Percentiles rank a stretch among this genome's conserved stretches.
phyloP scores from a whole-genome alignment of 2,329 filamentous ascomycete genomes.

The Plectosphaerella plurivora region DNA sequence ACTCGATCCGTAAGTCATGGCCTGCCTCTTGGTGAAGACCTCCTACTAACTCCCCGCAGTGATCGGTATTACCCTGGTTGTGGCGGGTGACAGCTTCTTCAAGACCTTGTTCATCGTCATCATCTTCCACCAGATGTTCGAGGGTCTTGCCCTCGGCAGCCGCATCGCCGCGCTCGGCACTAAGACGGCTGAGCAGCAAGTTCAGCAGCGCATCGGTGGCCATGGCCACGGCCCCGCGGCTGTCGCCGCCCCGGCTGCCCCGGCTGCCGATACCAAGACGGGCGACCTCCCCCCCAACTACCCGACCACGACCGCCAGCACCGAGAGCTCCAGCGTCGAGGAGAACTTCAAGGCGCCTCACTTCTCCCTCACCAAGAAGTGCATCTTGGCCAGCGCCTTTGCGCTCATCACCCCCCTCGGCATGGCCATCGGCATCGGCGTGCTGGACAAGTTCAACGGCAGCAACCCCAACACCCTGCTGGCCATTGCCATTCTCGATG shows the following conservation, averaged over 20 bases:
- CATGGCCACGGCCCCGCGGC: slow-evolving; percentile 13
- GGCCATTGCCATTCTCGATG: slow-evolving; percentile 69
- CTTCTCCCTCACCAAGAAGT: slow-evolving; percentile 44
- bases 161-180: slow-evolving; percentile 59
- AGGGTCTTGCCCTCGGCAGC: slow-evolving; percentile 69
- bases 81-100: slow-evolving; percentile 52
- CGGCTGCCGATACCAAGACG: not conserved
- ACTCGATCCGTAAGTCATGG: slow-evolving; percentile 55
- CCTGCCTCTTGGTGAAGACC: slow-evolving; percentile 1
- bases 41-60: slow-evolving; percentile 31
- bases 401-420: slow-evolving; percentile 70
- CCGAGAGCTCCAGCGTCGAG: not conserved
- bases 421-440: slow-evolving; percentile 76
- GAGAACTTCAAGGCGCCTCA: slow-evolving; percentile 2
- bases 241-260: not conserved
- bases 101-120: slow-evolving; percentile 62
- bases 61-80: slow-evolving; percentile 60
- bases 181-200: slow-evolving; percentile 1
- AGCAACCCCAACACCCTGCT: slow-evolving; percentile 65
- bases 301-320: not conserved
- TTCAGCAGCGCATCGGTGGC: slow-evolving; percentile 12
- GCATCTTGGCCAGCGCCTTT: slow-evolving; percentile 59
- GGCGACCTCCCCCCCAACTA: slow-evolving; percentile 7
- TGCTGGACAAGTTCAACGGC: slow-evolving; percentile 67
- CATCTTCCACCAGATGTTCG: slow-evolving; percentile 75